A percentile compares a stretch with the other conserved stretches of the same genome.
Evolutionary conservation across 176 grass and related monocot genomes (phyloP).

Genomic region (Triticum dicoccoides): DNA sequence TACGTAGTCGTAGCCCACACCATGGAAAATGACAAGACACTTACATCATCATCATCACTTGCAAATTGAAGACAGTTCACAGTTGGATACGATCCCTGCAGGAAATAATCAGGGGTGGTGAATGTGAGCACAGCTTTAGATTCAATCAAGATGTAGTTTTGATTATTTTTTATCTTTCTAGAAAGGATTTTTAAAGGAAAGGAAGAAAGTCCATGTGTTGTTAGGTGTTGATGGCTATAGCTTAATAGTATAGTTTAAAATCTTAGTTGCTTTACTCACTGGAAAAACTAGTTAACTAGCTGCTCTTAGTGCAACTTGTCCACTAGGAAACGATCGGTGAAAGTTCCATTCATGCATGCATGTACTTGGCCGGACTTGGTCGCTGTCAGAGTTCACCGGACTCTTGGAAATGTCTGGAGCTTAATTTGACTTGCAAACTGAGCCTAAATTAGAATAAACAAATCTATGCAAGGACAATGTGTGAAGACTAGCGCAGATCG

Average conservation of each 20-base stretch:
- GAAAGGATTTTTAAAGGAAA: not conserved
- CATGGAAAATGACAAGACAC: slow-evolving; percentile 11
- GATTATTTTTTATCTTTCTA: not conserved
- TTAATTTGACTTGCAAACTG: not conserved
- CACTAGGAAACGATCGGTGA: not conserved
- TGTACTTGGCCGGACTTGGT: not conserved
- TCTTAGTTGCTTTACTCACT: not conserved
- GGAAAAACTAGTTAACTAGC: not conserved
- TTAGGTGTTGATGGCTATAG: not conserved
- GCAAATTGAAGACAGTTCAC: not conserved
- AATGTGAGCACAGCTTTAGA: not conserved
- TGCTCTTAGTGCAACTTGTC: not conserved
- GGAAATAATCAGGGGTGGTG: not conserved
- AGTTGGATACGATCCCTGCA: not conserved
- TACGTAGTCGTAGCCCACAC: not conserved
- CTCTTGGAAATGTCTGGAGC: not conserved
- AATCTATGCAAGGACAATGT: not conserved
- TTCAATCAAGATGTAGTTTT: not conserved
- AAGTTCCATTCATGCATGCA: not conserved
- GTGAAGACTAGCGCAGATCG: too few species aligned
- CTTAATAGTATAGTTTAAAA: not conserved
- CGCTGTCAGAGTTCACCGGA: not conserved
- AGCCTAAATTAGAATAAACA: not conserved
- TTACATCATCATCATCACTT: not conserved
- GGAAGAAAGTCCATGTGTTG: not conserved